Evolutionary conservation across 345 rosid species (phyloP).

Genomic region (Draba incana): DNA sequence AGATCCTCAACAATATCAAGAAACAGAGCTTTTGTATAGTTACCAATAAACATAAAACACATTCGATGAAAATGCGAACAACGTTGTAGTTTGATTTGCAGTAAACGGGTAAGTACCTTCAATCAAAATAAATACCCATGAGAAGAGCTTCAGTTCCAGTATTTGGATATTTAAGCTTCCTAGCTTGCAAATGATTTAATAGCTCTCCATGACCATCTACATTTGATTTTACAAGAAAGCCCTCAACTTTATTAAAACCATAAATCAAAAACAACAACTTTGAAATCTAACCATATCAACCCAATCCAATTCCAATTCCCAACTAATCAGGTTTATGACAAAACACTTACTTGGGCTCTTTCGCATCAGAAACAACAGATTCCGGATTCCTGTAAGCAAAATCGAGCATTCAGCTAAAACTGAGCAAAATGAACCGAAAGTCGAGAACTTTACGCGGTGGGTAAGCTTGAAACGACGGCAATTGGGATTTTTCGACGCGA

Average conservation of each 20-base stretch:
- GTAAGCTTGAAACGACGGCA: conserved; percentile 57
- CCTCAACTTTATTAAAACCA: conserved; percentile 19
- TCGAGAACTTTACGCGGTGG: conserved; percentile 57
- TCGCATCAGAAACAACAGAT: conserved; percentile 51
- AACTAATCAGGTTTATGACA: conserved; percentile 17
- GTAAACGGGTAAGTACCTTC: too few relatives aligned
- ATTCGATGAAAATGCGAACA: too few relatives aligned
- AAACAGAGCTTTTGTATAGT: background rate
- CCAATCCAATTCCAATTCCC: background rate
- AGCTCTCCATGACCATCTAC: conserved; percentile 83
- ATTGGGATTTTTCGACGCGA: conserved; percentile 39
- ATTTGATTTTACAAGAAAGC: conserved; percentile 11
- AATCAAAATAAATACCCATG: conserved; percentile 70
- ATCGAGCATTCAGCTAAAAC: too few relatives aligned
- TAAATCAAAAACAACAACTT: too few relatives aligned
- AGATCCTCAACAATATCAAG: conserved; percentile 5
- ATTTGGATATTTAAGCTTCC: conserved; percentile 71
- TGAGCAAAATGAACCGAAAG: background rate
- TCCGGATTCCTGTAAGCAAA: conserved; percentile 64
- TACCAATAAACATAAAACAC: too few relatives aligned
- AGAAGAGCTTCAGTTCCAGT: conserved; percentile 88
- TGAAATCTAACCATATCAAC: too few relatives aligned
- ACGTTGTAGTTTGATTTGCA: too few relatives aligned
- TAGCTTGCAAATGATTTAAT: conserved; percentile 77
- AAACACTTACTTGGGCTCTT: conserved; percentile 66